A percentile compares a stretch with the other conserved stretches of the same genome.
Conservation (phyloP, 1,284 basidiomycete genomes). For the Tylopilus sp. region DNA sequence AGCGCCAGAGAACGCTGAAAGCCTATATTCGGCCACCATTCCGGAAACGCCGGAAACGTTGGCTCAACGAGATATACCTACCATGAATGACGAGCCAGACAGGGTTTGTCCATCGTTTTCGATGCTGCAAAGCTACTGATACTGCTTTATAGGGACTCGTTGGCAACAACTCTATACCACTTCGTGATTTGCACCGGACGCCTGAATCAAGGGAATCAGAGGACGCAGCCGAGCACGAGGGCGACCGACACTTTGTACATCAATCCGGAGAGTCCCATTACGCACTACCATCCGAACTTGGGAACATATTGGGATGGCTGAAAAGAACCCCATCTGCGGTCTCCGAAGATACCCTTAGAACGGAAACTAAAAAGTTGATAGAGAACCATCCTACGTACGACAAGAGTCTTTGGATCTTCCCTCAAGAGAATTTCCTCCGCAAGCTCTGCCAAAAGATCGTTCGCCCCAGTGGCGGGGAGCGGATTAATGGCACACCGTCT, state of each 20-base stretch:
- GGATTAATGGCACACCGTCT: conserved; percentile 71
- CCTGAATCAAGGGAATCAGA: conserved; percentile 40
- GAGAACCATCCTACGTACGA: conserved; percentile 87
- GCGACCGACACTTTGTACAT: too few relatives aligned
- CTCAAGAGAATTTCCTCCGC: conserved; percentile 75
- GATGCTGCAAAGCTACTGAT: not conserved
- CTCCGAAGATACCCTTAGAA: too few relatives aligned
- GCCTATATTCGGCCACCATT: conserved; percentile 66
- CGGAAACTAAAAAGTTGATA: conserved; percentile 84
- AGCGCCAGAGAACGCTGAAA: conserved; percentile 67
- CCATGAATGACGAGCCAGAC: conserved; percentile 30
- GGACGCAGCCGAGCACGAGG: conserved; percentile 55
- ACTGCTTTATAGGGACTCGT: conserved; percentile 6
- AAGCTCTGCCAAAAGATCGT: conserved; percentile 82
- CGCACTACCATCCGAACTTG: too few relatives aligned
- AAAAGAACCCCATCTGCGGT: conserved; percentile 50
- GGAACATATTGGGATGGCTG: too few relatives aligned
- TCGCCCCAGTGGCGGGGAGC: conserved; percentile 77
- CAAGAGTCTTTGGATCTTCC: conserved; percentile 86
- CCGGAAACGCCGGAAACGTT: conserved; percentile 73
- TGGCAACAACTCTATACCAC: too few relatives aligned
- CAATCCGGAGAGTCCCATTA: too few relatives aligned
- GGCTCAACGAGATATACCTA: conserved; percentile 55
- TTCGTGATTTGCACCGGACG: conserved; percentile 49
- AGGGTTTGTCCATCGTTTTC: conserved; percentile 22